These are phyloP conservation scores for Sporothrix brunneoviolacea DNA, from an alignment of 2,329 filamentous ascomycete species.

Conservation along the genomic window DNA sequence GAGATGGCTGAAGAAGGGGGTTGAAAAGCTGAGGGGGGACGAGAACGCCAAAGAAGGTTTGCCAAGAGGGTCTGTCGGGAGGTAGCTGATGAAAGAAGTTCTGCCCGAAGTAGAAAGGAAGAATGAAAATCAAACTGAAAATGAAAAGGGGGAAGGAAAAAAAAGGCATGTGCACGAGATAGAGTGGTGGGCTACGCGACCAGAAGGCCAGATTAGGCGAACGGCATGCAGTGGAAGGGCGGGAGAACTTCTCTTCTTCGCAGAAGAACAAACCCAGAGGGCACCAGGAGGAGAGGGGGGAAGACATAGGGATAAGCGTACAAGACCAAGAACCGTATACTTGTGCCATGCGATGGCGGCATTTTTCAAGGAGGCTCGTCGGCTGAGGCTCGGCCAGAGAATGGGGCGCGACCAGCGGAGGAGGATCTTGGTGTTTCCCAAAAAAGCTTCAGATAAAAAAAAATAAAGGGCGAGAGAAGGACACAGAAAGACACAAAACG, in stretches of 20 bases:
- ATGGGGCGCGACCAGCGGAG: neutral
- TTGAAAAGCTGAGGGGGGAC: too few relatives aligned
- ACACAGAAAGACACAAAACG: neutral
- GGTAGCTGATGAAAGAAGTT: too few relatives aligned
- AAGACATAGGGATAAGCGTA: too few relatives aligned
- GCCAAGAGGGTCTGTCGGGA: too few relatives aligned
- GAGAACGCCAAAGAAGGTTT: too few relatives aligned
- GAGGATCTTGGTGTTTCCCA: conserved; percentile 7
- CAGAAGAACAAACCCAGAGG: neutral
- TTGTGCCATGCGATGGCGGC: too few relatives aligned
- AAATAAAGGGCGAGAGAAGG: neutral
- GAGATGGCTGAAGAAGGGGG: neutral
- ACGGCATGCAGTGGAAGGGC: neutral
- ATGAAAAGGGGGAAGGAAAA: neutral
- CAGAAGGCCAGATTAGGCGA: neutral
- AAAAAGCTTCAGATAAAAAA: conserved; percentile 6
- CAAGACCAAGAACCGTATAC: too few relatives aligned
- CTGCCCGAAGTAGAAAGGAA: too few relatives aligned
- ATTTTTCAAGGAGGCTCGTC: neutral
- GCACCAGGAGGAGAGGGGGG: too few relatives aligned
- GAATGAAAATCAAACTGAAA: too few relatives aligned
- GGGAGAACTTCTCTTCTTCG: neutral
- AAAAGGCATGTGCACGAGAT: neutral
- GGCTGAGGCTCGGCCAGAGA: neutral
- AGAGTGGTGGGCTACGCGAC: neutral